Evolutionary conservation across 2,329 filamentous ascomycete genomes (phyloP).

Genomic region (Trichoderma sp.): DNA sequence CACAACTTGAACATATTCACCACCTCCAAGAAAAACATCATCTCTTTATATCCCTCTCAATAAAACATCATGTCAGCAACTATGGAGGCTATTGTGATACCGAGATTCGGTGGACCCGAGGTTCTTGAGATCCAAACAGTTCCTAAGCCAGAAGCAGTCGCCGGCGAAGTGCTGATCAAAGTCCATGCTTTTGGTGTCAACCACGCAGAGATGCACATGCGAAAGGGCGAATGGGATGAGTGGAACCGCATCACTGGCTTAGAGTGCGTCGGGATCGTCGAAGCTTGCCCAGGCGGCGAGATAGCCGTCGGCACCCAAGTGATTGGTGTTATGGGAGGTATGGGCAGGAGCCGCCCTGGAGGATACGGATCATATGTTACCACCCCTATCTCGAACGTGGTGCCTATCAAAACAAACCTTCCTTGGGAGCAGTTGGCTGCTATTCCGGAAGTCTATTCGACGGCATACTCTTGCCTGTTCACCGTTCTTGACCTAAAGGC

Average conservation of each 20-base stretch:
- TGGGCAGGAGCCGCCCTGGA: conserved; percentile 45
- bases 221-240: conserved; percentile 48
- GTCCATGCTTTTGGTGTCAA: conserved; percentile 50
- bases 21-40: background rate
- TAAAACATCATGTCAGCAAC: background rate
- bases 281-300: conserved; percentile 41
- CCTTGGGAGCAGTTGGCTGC: conserved; percentile 24
- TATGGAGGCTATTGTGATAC: conserved; percentile 28
- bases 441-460: conserved; percentile 22
- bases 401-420: conserved; percentile 11
- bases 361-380: conserved; percentile 42
- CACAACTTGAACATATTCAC: background rate
- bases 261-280: conserved; percentile 49
- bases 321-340: conserved; percentile 48
- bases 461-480: conserved; percentile 22
- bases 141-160: conserved; percentile 29
- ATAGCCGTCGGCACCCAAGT: conserved; percentile 42
- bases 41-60: background rate
- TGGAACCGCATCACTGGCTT: conserved; percentile 45
- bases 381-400: conserved; percentile 6
- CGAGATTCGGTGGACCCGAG: conserved; percentile 17
- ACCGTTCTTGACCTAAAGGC: conserved; percentile 11
- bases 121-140: conserved; percentile 20
- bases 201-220: conserved; percentile 53
- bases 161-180: conserved; percentile 40